Base-by-base conservation (phyloP, 2,329 filamentous ascomycete genomes). In the Arthrobotrys sinensis region DNA sequence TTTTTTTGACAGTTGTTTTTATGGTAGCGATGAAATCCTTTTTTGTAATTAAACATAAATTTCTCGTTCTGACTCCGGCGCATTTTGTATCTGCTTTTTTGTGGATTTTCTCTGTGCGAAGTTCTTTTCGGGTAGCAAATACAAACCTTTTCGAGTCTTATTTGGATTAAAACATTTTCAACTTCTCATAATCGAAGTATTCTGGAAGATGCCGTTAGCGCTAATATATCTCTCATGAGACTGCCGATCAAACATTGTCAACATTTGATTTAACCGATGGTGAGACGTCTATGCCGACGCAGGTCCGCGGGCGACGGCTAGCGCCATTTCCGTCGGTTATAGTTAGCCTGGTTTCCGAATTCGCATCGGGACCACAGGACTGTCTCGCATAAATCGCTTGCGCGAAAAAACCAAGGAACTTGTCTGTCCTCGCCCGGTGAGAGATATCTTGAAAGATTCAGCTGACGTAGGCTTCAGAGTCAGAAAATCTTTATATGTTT, bases 21-120 rank as follows among this genome's bases (percentile, higher is more conserved):
- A 77, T 70, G 72, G 72, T 77, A 77, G 64, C 72, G 66, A 77
- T 62, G 72, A 66, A 55, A 43, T 66, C 53, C 43, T 48, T 66
- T 38, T 34, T 52, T 72, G 55, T 75, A 75, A 63, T 75, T 67
- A 75, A 43, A 67, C 57, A 52, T 66, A 75, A 75, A 67, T 43
- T 63, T 68, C 53, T 65, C 52, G 46, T 40, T 66, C 55, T 62
- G 70, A 63, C 52, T 67, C 63, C 63, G 62, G 55, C 55, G 55
- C 55, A 57, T 34, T 43, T 64, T 64, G 45, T n/a, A 50, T 64
- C 45, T 64, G 60, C 45, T 40, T 16, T 50, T 64, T 32, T 64
- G 45, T 48, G 60, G 60, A 50, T 10, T 24, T 28, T 16, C 48
- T 48, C 34, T 34, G 45, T 36, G 45, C 36, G 45, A 48, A 34